Evolutionary conservation across 208 protist species (phyloP).

Genomic region (Spongospora subterranea): DNA sequence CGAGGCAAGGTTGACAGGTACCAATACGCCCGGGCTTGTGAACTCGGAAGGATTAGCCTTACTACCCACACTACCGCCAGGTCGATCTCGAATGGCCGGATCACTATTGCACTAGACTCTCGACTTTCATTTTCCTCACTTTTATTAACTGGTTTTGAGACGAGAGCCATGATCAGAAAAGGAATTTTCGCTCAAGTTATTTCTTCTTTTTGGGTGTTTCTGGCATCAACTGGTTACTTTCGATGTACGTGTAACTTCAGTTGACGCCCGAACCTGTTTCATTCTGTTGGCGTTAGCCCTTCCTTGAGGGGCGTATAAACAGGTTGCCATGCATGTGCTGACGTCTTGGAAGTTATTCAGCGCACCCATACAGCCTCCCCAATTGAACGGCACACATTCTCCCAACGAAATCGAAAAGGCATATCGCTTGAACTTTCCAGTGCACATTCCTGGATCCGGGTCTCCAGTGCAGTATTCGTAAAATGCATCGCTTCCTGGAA

Average conservation of each 20-base stretch:
- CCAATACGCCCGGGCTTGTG: no score
- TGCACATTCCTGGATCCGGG: constrained; percentile 1
- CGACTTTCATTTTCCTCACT: no score
- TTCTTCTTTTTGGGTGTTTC: no score
- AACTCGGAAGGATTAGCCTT: no score
- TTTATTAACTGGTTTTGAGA: no score
- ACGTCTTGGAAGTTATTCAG: neutral
- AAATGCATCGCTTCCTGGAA: neutral
- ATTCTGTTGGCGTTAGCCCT: neutral
- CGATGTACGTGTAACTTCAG: neutral
- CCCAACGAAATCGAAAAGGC: neutral
- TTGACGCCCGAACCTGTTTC: neutral
- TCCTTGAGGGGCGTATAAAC: neutral
- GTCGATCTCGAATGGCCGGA: no score
- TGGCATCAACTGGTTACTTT: no score
- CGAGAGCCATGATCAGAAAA: no score
- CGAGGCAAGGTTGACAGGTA: no score
- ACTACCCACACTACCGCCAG: no score
- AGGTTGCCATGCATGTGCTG: neutral
- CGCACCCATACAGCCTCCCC: neutral
- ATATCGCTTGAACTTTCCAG: constrained; percentile 1
- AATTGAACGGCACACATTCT: neutral
- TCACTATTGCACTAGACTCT: no score
- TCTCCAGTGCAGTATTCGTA: constrained; percentile 34
- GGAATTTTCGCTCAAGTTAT: no score